Conservation (phyloP, 768 basidiomycete genomes). For the Trametes cinnabarina region DNA sequence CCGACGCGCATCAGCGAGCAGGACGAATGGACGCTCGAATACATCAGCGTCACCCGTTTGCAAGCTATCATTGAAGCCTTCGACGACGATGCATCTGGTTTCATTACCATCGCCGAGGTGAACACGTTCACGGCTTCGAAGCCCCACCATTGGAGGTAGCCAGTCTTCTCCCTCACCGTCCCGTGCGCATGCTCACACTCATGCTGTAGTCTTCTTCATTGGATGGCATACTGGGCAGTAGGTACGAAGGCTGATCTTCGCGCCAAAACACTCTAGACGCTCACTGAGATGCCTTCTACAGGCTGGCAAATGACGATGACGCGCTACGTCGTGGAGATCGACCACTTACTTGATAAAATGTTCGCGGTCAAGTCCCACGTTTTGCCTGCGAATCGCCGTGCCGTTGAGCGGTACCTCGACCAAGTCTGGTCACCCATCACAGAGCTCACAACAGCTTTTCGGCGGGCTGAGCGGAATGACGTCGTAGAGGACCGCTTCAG, state of each 20-base stretch:
- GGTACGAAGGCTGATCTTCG: too few species aligned
- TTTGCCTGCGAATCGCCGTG: constrained; percentile 21
- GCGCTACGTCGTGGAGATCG: constrained; percentile 11
- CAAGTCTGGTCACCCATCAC: constrained; percentile 8
- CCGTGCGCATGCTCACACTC: background rate
- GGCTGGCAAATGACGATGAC: constrained; percentile 25
- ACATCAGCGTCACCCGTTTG: constrained; percentile 33
- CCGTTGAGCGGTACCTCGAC: constrained; percentile 29
- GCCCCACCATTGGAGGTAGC: constrained; percentile 32
- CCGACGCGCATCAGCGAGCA: constrained; percentile 10
- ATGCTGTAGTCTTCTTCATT: constrained; percentile 26
- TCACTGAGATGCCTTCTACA: background rate
- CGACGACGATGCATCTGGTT: constrained; percentile 40
- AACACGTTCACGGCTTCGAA: constrained; percentile 31
- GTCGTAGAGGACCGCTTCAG: constrained; percentile 25
- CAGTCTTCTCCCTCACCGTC: too few species aligned
- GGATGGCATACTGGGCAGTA: constrained; percentile 35
- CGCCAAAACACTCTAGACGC: too few species aligned
- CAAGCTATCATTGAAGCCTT: constrained; percentile 37
- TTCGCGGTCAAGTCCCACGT: constrained; percentile 10
- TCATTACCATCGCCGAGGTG: constrained; percentile 34
- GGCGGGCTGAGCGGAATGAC: constrained; percentile 22
- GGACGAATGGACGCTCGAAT: constrained; percentile 35
- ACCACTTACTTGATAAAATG: constrained; percentile 16
- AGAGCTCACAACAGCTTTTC: constrained; percentile 12